These are phyloP conservation scores for Fraxinus anomala DNA, from an alignment of 257 asterid species.

Conservation along the genomic window DNA sequence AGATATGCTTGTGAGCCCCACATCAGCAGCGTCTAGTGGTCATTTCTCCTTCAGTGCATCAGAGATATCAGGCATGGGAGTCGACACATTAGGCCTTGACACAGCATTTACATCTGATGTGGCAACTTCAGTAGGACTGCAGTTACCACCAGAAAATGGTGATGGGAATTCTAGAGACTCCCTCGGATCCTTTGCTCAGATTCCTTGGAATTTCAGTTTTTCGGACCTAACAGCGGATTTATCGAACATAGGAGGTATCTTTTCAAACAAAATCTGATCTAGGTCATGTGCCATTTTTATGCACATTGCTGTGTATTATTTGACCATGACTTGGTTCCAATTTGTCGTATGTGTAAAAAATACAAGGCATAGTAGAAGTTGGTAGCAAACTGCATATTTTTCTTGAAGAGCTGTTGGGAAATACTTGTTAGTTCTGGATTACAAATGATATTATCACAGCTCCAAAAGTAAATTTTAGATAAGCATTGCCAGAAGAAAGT, in stretches of 20 bases:
- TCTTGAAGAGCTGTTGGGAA: not conserved
- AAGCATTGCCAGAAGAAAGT: not conserved
- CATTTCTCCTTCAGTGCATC: conserved; percentile 88
- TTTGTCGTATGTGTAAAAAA: not conserved
- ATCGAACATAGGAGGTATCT: conserved; percentile 60
- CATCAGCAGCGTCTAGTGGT: conserved; percentile 88
- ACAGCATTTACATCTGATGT: conserved; percentile 80
- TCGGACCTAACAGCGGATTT: conserved; percentile 89
- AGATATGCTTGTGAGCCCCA: conserved; percentile 84
- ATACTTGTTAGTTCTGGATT: not conserved
- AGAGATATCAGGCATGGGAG: conserved; percentile 83
- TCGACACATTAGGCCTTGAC: conserved; percentile 80
- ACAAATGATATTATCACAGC: not conserved
- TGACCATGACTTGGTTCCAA: not conserved
- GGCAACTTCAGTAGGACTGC: conserved; percentile 71
- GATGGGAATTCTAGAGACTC: conserved; percentile 79
- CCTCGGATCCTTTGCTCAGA: conserved; percentile 76
- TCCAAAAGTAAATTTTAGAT: not conserved
- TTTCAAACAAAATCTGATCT: not conserved
- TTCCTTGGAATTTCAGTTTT: conserved; percentile 92
- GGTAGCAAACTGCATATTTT: not conserved
- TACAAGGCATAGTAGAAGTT: not conserved
- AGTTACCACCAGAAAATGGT: conserved; percentile 82
- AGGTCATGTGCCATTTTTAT: not conserved
- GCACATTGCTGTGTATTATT: not conserved